Base-by-base conservation (phyloP, 2,329 filamentous ascomycete genomes). In the Meredithiella fracta region DNA sequence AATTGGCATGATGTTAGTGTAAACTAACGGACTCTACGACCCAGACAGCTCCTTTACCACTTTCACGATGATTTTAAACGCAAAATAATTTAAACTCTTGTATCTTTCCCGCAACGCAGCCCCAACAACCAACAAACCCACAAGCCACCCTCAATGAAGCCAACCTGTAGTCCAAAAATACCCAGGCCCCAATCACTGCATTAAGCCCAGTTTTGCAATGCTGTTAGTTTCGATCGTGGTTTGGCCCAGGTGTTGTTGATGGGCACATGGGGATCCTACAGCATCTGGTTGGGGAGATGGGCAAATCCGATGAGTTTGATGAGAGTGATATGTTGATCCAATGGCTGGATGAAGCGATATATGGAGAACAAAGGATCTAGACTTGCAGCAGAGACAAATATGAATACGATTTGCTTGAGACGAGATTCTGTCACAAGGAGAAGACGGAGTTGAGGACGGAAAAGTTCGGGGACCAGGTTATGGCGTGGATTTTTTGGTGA, bases 181-280 rank as follows among this genome's bases (percentile, higher is more conserved):
- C 8, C 15, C 29, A 44, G 40, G 40, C 20, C 40, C 23, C n/a
- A 8, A 20, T 49, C 22, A 49, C 22, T 23, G 23, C 23, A 49
- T 49, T 49, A 49, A 22, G 22, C n/a, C 44, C 11, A 25, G 38
- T 23, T 49, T 49, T 26, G n/a, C 22, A 49, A 8, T 6, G 15
- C 23, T 49, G 11, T 49, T 49, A 8, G 44, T 22, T 49, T 20
- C 44, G 9, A 49, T 49, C 44, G 22, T 49, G 8, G 17, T 42
- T 42, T n/a, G 38, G 38, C 17, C 38, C 17, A 15, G 38, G 38
- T 42, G 38, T 42, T 42, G 38, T 50, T 55, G 53, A 37, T 47
- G 47, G 34, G 29, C 47, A 47, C 54, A 56, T 52, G 50, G 34
- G 22, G 34, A 52, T 38, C 50, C 29, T 14, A 52, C 22, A 34